A percentile compares a stretch with the other conserved stretches of the same genome.
These are phyloP conservation scores for Rhodotorula mucilaginosa DNA, from an alignment of 1,284 basidiomycete species.

Conservation along the genomic window DNA sequence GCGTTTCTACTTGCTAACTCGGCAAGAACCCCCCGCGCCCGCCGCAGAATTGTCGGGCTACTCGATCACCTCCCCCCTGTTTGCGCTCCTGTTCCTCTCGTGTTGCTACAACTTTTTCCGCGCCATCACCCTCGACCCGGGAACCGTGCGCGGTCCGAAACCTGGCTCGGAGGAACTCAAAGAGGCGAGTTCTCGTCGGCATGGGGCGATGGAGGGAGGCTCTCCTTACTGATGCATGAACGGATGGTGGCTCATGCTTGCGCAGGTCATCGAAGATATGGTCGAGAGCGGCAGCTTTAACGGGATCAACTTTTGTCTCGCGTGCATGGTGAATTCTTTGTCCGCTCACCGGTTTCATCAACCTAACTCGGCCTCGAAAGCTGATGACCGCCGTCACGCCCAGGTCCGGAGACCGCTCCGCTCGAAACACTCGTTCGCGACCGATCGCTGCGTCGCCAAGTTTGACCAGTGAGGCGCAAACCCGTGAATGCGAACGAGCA, in stretches of 20 bases:
- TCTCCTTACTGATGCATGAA: no score
- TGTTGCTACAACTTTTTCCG: slow-evolving; percentile 89
- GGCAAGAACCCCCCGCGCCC: no score
- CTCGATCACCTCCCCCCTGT: slow-evolving; percentile 69
- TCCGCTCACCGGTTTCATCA: no score
- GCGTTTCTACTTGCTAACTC: no score
- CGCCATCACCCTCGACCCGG: slow-evolving; percentile 81
- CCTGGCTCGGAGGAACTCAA: slow-evolving; percentile 1
- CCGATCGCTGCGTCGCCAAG: slow-evolving; percentile 82
- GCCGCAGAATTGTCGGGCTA: slow-evolving; percentile 53
- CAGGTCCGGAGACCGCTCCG: slow-evolving; percentile 84
- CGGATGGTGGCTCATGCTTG: no score
- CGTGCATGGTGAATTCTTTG: slow-evolving; percentile 67
- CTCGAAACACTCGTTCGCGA: slow-evolving; percentile 91
- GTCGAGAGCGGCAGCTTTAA: slow-evolving; percentile 83
- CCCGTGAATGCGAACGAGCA: no score
- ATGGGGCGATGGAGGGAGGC: no score
- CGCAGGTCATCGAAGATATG: slow-evolving; percentile 79
- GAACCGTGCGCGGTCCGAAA: slow-evolving; percentile 63
- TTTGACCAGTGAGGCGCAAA: slow-evolving; percentile 75
- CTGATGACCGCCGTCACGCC: no score
- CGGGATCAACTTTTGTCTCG: slow-evolving; percentile 92
- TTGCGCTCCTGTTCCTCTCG: slow-evolving; percentile 66
- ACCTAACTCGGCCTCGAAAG: no score
- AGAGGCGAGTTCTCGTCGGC: neutral